These are phyloP conservation scores for Erodium moschatum DNA, from an alignment of 441 rosid genomes.

Conservation along the genomic window DNA sequence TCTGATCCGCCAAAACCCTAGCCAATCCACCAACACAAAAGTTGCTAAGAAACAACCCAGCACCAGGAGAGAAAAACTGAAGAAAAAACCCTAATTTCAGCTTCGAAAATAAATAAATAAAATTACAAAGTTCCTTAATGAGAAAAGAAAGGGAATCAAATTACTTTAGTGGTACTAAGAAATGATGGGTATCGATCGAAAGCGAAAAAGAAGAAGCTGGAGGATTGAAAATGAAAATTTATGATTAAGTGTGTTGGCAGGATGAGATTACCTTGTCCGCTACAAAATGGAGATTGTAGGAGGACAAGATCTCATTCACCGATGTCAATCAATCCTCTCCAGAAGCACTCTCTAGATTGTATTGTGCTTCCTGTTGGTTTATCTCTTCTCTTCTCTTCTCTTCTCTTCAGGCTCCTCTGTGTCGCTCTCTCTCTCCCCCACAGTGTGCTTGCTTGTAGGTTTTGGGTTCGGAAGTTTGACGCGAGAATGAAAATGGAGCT, in stretches of 20 bases:
- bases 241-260: background rate
- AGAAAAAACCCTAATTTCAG: conserved; percentile 7
- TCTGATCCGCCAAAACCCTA: conserved; percentile 35
- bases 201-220: conserved; percentile 17
- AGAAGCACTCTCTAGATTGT: too few relatives aligned
- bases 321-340: background rate
- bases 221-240: conserved; percentile 20
- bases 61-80: conserved; percentile 1
- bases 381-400: background rate
- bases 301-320: conserved; percentile 32
- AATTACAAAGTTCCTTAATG: background rate
- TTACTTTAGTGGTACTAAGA: conserved; percentile 18
- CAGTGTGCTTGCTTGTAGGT: conserved; percentile 2
- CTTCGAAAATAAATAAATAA: background rate
- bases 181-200: conserved; percentile 28
- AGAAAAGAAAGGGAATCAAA: conserved; percentile 2
- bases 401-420: too few relatives aligned
- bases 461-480: conserved; percentile 28
- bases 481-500: conserved; percentile 20
- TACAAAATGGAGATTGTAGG: conserved; percentile 34
- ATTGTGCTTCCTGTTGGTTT: conserved; percentile 9
- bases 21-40: conserved; percentile 22
- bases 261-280: conserved; percentile 42
- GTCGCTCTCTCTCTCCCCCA: background rate
- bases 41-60: conserved; percentile 22